phyloP scores from a whole-genome alignment of 2,329 filamentous ascomycete species.

The Aspergillus fischeri region DNA sequence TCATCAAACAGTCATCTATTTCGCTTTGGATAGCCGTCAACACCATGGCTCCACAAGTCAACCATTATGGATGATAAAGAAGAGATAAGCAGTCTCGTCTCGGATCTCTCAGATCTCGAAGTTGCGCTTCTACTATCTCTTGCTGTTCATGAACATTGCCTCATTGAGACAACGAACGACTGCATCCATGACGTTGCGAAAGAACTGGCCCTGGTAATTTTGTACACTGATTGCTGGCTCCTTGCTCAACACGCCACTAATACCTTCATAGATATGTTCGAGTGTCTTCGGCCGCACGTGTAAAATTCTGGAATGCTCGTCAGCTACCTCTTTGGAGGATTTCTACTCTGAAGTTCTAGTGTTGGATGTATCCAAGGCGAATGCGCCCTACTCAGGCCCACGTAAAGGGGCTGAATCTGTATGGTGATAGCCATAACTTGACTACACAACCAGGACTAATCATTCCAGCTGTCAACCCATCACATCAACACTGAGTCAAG shows the following conservation, averaged over 20 bases:
- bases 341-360: slow-evolving; percentile 68
- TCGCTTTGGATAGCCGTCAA: slow-evolving; percentile 1
- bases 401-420: slow-evolving; percentile 19
- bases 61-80: slow-evolving; percentile 12
- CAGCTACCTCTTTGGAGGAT: slow-evolving; percentile 72
- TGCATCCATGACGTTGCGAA: slow-evolving; percentile 64
- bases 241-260: neutral
- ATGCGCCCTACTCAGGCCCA: slow-evolving; percentile 7
- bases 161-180: slow-evolving; percentile 68
- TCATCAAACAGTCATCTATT: neutral
- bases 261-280: slow-evolving; percentile 53
- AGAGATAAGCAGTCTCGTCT: slow-evolving; percentile 63
- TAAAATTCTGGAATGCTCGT: slow-evolving; percentile 67
- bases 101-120: slow-evolving; percentile 80
- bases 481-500: slow-evolving; percentile 14
- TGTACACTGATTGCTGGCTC: neutral
- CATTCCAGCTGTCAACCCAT: neutral
- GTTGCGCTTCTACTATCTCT: slow-evolving; percentile 80
- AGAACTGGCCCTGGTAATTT: slow-evolving; percentile 65
- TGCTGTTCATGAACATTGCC: slow-evolving; percentile 77
- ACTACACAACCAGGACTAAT: neutral
- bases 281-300: slow-evolving; percentile 70
- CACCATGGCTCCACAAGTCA: neutral
- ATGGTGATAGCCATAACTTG: slow-evolving; percentile 2
- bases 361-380: slow-evolving; percentile 25